These are phyloP conservation scores for Solanum hybrid DNA, from an alignment of 305 asterid species.

Conservation along the genomic window DNA sequence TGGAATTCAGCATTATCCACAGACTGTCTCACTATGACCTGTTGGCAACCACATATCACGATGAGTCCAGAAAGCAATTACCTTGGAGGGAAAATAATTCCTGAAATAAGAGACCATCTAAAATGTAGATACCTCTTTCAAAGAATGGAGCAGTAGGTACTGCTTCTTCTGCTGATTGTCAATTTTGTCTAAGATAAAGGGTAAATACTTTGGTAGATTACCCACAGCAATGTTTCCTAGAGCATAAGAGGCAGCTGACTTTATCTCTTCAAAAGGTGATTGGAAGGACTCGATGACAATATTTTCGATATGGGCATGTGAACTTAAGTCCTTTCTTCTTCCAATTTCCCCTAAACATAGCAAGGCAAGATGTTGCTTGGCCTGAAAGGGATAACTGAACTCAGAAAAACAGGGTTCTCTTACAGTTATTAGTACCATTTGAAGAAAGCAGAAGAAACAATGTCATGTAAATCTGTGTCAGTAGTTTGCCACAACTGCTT, in stretches of 20 bases:
- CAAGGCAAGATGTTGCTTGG: constrained; percentile 89
- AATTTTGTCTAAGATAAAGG: constrained; percentile 92
- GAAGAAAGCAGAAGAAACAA: not conserved
- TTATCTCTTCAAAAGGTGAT: constrained; percentile 96
- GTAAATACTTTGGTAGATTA: constrained; percentile 84
- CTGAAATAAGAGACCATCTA: constrained; percentile 1
- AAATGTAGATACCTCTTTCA: constrained; percentile 64
- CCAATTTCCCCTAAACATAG: constrained; percentile 99
- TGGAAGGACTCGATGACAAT: constrained; percentile 94
- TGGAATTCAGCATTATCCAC: constrained; percentile 98
- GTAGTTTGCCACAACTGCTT: not conserved
- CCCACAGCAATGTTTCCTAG: constrained; percentile 98
- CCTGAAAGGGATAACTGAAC: constrained; percentile 32
- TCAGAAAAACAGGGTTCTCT: not conserved
- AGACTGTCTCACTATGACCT: constrained; percentile 98
- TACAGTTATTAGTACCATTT: not conserved
- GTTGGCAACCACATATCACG: constrained; percentile 18
- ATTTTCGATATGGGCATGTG: constrained; percentile 79
- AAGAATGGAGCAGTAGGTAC: constrained; percentile 87
- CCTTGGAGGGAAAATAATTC: not conserved
- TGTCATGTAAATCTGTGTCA: not conserved
- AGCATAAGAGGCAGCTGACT: constrained; percentile 99
- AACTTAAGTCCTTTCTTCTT: constrained; percentile 91
- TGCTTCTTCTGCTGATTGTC: constrained; percentile 99
- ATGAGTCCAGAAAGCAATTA: constrained; percentile 5